Base-by-base conservation (phyloP, 2,329 filamentous ascomycete species). In the Raffaelea albimanens region DNA sequence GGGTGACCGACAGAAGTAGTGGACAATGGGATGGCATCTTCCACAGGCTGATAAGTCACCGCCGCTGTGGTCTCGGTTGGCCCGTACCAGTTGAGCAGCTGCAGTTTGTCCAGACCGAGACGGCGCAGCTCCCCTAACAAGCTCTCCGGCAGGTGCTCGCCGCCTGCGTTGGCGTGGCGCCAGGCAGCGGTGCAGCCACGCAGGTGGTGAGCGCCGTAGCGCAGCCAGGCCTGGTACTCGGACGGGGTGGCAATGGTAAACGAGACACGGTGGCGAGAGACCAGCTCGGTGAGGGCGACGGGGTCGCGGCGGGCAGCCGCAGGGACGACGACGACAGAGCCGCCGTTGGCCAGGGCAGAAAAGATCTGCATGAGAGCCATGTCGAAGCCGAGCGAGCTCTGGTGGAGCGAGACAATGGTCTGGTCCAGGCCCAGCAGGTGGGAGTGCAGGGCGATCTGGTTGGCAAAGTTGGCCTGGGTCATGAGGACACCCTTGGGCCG, bases 61-160 rank as follows among this genome's bases (percentile, higher is more conserved):
- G n/a, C n/a, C 44, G 80, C 76, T 1, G 73, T 80, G 14, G 75
- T 73, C 57, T 81, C 77, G 0, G 77, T 79, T 1, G 77, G 76
- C 2, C 77, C 77, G 55, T 76, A 80, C 53, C 73, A 72, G 60
- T 80, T 80, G 66, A 64, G 75, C 55, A 75, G 74, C 7, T 62
- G 67, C 22, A 63, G 66, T 46, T 68, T 59, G 1, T 13, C 20
- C 7, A 38, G 18, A 8, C n/a, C 8, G 8, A 38, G 34, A 8
- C 8, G n/a, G 8, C n/a, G 34, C 14, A 38, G n/a, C 34, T 38
- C 34, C 14, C 9, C 8, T 5, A 16, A 8, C 7, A 38, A 16
- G 18, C 34, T 38, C 8, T 16, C 8, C 5, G 5, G 9, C 34
- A 38, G 9, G 7, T 7, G 25, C 45, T 50, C 48, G 40, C 48